A percentile compares a stretch with the other conserved stretches of the same genome.
Conservation (phyloP, 768 basidiomycete genomes). For the Mycena pura region DNA sequence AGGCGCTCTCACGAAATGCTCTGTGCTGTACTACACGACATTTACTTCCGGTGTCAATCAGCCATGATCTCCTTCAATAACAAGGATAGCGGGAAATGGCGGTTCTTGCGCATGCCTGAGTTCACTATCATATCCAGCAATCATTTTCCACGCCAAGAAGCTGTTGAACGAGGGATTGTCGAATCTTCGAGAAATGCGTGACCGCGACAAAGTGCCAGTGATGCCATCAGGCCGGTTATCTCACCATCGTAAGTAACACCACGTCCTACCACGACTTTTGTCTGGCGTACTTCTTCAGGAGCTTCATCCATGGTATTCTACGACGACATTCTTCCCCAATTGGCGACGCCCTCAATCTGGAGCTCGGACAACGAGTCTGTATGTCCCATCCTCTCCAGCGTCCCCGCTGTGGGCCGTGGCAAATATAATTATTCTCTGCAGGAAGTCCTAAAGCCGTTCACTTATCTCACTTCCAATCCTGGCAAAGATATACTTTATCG, state of each 20-base stretch:
- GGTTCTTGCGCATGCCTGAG: no score
- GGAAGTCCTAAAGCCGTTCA: constrained; percentile 83
- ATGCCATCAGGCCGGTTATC: not conserved
- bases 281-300: not conserved
- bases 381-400: not conserved
- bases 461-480: constrained; percentile 79
- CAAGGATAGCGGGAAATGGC: no score
- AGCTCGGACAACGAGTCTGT: not conserved
- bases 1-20: no score
- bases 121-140: no score
- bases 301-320: not conserved
- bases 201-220: not conserved
- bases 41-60: no score
- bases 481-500: constrained; percentile 91
- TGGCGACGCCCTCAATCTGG: not conserved
- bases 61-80: no score
- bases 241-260: not conserved
- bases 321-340: not conserved
- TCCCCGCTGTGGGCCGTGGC: not conserved
- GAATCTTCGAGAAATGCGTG: not conserved
- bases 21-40: no score
- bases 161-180: no score
- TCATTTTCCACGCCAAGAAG: no score
- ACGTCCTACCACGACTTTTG: not conserved
- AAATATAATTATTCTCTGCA: constrained; percentile 24